A percentile compares a stretch with the other conserved stretches of the same genome.
phyloP scores from a whole-genome alignment of 345 rosid species.

The Lepidium aucheri region DNA sequence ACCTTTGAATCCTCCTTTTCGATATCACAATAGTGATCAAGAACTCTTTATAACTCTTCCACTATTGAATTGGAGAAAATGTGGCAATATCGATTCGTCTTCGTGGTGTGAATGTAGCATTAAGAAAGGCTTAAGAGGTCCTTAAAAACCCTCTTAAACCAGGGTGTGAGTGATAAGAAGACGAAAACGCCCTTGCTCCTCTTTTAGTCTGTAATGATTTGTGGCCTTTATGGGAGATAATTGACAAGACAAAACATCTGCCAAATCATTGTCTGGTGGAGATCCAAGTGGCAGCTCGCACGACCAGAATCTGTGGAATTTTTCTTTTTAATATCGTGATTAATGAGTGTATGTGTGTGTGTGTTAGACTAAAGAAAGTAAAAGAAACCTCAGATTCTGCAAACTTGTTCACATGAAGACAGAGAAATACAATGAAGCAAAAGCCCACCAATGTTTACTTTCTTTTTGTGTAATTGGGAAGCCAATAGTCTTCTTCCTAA shows the following conservation, averaged over 20 bases:
- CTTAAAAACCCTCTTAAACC: not conserved
- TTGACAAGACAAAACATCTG: slow-evolving; percentile 28
- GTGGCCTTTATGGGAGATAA: not conserved
- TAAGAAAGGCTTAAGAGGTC: slow-evolving; percentile 1
- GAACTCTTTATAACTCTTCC: not conserved
- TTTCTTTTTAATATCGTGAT: not conserved
- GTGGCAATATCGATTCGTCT: not conserved
- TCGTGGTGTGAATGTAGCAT: not conserved
- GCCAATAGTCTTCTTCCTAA: slow-evolving; percentile 1
- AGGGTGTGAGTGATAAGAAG: not conserved
- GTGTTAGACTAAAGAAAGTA: not conserved
- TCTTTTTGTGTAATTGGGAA: not conserved
- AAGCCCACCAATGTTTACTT: slow-evolving; percentile 8
- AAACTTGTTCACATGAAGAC: slow-evolving; percentile 22
- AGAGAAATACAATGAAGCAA: slow-evolving; percentile 5
- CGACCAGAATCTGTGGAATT: not conserved
- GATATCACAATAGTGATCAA: not conserved
- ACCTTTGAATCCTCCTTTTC: slow-evolving; percentile 1
- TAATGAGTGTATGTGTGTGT: not conserved
- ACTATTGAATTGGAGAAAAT: not conserved
- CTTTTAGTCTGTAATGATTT: slow-evolving; percentile 1
- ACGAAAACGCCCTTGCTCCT: not conserved
- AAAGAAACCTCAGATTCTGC: slow-evolving; percentile 7
- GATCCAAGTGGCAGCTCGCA: slow-evolving; percentile 37
- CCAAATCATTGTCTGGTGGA: slow-evolving; percentile 26